Evolutionary conservation across 176 grass and related monocot species (phyloP), one percentile per base, ranked within the genome.

Genomic region (Phyllostachys edulis): DNA sequence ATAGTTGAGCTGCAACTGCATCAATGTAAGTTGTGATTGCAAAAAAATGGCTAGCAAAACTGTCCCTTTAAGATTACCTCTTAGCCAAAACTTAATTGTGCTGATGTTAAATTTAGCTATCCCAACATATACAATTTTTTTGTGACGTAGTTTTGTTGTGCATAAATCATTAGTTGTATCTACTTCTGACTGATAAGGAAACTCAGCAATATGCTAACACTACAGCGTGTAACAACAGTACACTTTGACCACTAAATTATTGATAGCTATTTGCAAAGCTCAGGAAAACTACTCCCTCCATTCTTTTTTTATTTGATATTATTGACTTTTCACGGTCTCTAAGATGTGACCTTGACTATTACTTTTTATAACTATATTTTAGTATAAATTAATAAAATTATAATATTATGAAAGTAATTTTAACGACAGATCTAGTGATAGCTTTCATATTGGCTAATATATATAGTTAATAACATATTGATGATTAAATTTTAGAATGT

Each of bases 1-100:
- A 63, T 55, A 88, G 55, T 55, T 71, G 45, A 89, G 54, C 75
- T 69, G 52, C 14, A 45, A 84, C n/a, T 69, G 23, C 40, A 63
- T 61, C 56, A 62, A 21, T 41, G 39, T 18, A 47, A 63, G 23
- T 38, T 60, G 62, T 51, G 16, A 37, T 23, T 67, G 44, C 29
- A 65, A 15, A 77, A 15, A 67, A 67, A 65, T 67, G 20, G 62
- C 42, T 44, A 44, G 27, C 26, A 37, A 66, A 78, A 50, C 6
- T 76, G 10, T n/a, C 20, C 73, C 34, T 12, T 59, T 46, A 38
- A 39, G 27, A 27, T 46, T 55, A 55, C 49, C 20, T 38, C 18
- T 75, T 38, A 38, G 44, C 45, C 6, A 55, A 21, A 7, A 50
- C 3, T 50, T 55, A 76, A 21, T 75, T 1, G 20, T 13, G 57